A percentile compares a stretch with the other conserved stretches of the same genome.
phyloP scores from a whole-genome alignment of 2,329 filamentous ascomycete genomes.

The Sporothrix brasiliensis region DNA sequence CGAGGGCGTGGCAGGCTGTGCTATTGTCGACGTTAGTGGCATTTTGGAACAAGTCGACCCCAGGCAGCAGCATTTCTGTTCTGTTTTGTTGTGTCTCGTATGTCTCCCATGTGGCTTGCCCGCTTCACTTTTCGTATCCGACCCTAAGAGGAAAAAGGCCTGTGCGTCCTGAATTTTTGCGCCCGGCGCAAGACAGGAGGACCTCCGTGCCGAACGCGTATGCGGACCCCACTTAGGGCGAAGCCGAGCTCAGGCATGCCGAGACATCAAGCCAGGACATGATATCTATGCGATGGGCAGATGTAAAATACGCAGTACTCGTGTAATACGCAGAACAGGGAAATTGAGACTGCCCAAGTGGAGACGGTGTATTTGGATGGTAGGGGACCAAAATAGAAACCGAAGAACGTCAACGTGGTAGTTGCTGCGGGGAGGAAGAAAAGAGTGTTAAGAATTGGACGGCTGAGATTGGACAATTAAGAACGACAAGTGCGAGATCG shows the following conservation, averaged over 20 bases:
- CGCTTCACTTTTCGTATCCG: background rate
- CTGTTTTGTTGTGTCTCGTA: background rate
- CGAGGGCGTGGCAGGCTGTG: conserved; percentile 23
- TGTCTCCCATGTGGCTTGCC: background rate
- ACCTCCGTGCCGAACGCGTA: background rate
- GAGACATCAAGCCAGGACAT: background rate
- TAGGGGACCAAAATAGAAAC: conserved; percentile 6
- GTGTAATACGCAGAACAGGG: background rate
- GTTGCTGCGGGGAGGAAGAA: background rate
- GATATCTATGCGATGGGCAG: background rate
- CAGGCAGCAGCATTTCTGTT: conserved; percentile 17
- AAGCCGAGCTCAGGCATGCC: background rate
- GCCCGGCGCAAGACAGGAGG: background rate
- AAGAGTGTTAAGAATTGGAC: background rate
- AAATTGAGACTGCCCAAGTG: too few species aligned
- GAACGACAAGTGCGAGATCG: conserved; percentile 1
- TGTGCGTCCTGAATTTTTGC: background rate
- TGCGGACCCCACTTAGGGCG: conserved; percentile 8
- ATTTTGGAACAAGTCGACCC: background rate
- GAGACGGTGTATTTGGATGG: background rate
- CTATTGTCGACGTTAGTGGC: conserved; percentile 12
- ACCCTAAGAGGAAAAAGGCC: background rate
- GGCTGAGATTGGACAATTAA: background rate
- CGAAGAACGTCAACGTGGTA: background rate
- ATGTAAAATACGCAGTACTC: too few species aligned